Evolutionary conservation across 1,284 basidiomycete genomes (phyloP).

Genomic region (Heimioporus retisporus): DNA sequence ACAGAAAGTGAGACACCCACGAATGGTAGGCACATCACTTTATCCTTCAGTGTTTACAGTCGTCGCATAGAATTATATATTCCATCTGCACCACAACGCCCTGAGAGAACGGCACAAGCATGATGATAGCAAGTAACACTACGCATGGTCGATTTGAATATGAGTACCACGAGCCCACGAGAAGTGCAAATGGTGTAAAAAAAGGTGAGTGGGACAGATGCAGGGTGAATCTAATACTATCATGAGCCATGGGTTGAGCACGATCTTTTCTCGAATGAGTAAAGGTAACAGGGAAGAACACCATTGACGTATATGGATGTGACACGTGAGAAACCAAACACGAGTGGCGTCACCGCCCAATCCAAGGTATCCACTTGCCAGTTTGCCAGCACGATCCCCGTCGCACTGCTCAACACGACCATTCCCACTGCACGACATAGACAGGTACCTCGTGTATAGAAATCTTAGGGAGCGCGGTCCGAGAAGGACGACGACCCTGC

Average conservation of each 20-base stretch:
- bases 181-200: too few species aligned
- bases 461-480: neutral
- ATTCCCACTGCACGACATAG: constrained; percentile 53
- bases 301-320: constrained; percentile 72
- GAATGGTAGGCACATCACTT: too few species aligned
- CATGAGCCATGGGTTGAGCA: constrained; percentile 85
- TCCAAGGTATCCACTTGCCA: constrained; percentile 63
- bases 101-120: too few species aligned
- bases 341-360: constrained; percentile 68
- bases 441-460: neutral
- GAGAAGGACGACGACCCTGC: neutral
- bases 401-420: constrained; percentile 60
- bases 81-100: too few species aligned
- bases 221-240: constrained; percentile 62
- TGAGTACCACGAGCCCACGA: too few species aligned
- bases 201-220: too few species aligned
- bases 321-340: constrained; percentile 43
- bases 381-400: constrained; percentile 58
- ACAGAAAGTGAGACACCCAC: too few species aligned
- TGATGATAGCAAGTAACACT: too few species aligned
- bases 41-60: too few species aligned
- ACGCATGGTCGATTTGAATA: too few species aligned
- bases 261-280: constrained; percentile 55
- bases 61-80: too few species aligned
- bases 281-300: neutral